Evolutionary conservation across 2,329 filamentous ascomycete species (phyloP).

Genomic region (Aureobasidium sp.): DNA sequence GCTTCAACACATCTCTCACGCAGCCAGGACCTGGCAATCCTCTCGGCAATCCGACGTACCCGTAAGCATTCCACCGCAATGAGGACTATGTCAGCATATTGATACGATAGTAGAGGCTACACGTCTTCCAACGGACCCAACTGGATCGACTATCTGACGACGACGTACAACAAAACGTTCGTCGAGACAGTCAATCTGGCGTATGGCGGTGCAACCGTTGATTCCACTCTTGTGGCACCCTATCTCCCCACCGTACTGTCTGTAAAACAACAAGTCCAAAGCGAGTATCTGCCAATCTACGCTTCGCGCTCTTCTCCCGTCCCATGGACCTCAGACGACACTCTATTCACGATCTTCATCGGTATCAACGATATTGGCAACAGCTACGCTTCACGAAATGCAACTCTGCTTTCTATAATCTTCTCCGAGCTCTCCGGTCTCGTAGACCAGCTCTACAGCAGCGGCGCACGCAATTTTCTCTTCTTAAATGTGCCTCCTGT

Average conservation of each 20-base stretch:
- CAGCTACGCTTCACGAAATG: constrained; percentile 35
- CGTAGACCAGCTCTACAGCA: constrained; percentile 33
- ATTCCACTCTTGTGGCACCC: constrained; percentile 41
- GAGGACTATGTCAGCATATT: neutral
- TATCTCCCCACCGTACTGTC: constrained; percentile 42
- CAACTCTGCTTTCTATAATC: constrained; percentile 25
- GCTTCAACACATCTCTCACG: constrained; percentile 45
- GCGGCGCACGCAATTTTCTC: constrained; percentile 42
- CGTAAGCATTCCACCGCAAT: constrained; percentile 15
- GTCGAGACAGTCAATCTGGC: constrained; percentile 46
- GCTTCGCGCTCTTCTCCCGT: constrained; percentile 27
- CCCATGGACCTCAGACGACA: constrained; percentile 36
- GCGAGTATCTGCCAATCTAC: constrained; percentile 35
- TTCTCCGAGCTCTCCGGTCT: constrained; percentile 30
- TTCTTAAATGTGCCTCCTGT: constrained; percentile 42
- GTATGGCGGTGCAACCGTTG: constrained; percentile 37
- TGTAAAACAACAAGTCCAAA: constrained; percentile 43
- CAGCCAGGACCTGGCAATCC: constrained; percentile 48
- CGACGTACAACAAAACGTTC: constrained; percentile 35
- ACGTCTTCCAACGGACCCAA: constrained; percentile 39
- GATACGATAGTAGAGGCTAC: constrained; percentile 13
- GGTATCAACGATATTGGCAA: constrained; percentile 51
- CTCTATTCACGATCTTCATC: constrained; percentile 45
- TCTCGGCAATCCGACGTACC: constrained; percentile 53
- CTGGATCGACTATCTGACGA: constrained; percentile 46